Conservation (phyloP, 257 asterid genomes). For the Solanum piurae region DNA sequence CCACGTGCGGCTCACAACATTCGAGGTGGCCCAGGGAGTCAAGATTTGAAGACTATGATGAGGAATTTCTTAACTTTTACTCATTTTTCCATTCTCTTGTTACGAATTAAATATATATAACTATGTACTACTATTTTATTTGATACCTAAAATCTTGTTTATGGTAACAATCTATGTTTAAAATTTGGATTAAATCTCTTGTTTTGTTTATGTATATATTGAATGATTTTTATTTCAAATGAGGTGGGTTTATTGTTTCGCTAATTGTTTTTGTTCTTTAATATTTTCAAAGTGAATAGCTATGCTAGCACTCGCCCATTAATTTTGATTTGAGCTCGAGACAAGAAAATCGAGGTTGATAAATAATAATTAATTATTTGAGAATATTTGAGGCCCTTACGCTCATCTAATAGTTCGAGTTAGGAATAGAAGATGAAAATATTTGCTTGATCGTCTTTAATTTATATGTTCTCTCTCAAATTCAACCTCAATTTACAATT, state of each 20-base stretch:
- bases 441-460: no score
- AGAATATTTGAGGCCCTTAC: background rate
- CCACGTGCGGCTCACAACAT: no score
- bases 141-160: background rate
- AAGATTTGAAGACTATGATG: background rate
- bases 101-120: background rate
- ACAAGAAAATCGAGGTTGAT: background rate
- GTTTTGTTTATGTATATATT: background rate
- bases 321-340: background rate
- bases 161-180: background rate
- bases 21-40: background rate
- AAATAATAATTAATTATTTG: no score
- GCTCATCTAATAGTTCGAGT: background rate
- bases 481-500: no score
- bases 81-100: background rate
- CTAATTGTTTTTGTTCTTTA: background rate
- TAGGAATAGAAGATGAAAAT: background rate
- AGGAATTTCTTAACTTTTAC: background rate
- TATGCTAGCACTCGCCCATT: background rate
- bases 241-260: background rate
- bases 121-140: background rate
- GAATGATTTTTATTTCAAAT: background rate
- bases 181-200: background rate
- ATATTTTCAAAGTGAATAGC: background rate
- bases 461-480: no score